These are phyloP conservation scores for Fusarium sp. DNA, from an alignment of 2,329 filamentous ascomycete genomes.

Conservation along the genomic window DNA sequence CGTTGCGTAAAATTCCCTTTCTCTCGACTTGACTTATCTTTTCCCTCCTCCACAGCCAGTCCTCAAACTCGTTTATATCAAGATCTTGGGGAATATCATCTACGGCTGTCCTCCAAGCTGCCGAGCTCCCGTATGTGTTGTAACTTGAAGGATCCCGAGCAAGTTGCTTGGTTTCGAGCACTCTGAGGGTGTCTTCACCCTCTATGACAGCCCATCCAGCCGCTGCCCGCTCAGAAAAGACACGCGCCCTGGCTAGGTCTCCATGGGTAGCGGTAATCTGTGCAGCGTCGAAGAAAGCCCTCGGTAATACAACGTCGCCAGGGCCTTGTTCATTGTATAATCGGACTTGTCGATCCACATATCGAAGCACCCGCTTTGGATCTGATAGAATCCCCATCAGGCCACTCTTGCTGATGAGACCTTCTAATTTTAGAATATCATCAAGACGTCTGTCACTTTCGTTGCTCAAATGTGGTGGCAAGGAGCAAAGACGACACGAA, in stretches of 20 bases:
- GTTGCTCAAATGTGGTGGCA: neutral
- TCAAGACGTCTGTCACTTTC: neutral
- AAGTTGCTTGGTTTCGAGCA: neutral
- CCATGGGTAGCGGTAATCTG: neutral
- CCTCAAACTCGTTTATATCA: neutral
- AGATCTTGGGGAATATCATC: neutral
- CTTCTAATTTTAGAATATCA: neutral
- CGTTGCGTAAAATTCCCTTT: neutral
- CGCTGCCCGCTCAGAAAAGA: neutral
- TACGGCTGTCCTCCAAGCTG: neutral
- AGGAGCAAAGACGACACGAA: neutral
- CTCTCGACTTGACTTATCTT: neutral
- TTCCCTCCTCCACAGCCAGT: constrained; percentile 1
- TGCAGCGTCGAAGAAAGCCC: neutral
- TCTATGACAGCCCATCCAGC: neutral
- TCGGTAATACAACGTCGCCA: neutral
- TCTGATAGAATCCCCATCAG: neutral
- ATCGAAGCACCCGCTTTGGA: neutral
- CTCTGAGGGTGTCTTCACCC: neutral
- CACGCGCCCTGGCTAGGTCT: neutral
- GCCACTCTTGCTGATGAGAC: neutral
- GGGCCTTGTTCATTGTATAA: constrained; percentile 1
- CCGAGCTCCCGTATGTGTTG: neutral
- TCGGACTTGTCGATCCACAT: neutral
- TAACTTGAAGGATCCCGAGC: neutral